Base-by-base conservation (phyloP, 257 asterid genomes). In the Plectranthus barbatus region DNA sequence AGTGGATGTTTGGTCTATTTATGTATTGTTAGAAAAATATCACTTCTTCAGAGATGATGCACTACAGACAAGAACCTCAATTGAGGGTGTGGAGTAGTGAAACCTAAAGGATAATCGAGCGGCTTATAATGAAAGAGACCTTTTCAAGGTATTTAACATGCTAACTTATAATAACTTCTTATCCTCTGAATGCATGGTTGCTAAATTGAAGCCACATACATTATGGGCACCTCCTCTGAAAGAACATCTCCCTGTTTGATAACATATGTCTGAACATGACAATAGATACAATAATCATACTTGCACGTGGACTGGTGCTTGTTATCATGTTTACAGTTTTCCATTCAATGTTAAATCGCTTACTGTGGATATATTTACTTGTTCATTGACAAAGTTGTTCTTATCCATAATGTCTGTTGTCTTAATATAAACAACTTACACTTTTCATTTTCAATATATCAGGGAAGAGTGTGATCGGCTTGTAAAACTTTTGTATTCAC, bases 381-480 rank as follows among this genome's bases (percentile, higher is more conserved):
- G 29, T 59, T 6, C 20, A 34, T 34, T 40, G 62, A 14, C 6
- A 50, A 17, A 24, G 53, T 52, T 37, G 19, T 20, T 42, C 18
- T 46, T 48, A 62, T 61, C 65, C 20, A 31, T 60, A 62, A 53
- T 56, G 51, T 7, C 21, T 54, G 42, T 19, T 47, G n/a, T 37
- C 42, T 1, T 34, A 13, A 55, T 29, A 41, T 58, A 45, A 31
- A 52, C 3, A 9, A 39, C 65, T 49, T 67, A 61, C 48, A 51
- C 51, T 44, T 34, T 46, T 6, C n/a, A 13, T 62, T 58, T 55
- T 77, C 47, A 51, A 34, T 62, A 75, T 64, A 31, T 55, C 77
- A 92, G 99, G 81, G 85, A 82, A 74, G 97, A 92, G 80, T 73
- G 79, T 79, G 83, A 90, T 81, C 83, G 73, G 78, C 72, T 92